A percentile compares a stretch with the other conserved stretches of the same genome.
phyloP scores from a whole-genome alignment of 2,329 filamentous ascomycete genomes.

The Diaporthe sp. region DNA sequence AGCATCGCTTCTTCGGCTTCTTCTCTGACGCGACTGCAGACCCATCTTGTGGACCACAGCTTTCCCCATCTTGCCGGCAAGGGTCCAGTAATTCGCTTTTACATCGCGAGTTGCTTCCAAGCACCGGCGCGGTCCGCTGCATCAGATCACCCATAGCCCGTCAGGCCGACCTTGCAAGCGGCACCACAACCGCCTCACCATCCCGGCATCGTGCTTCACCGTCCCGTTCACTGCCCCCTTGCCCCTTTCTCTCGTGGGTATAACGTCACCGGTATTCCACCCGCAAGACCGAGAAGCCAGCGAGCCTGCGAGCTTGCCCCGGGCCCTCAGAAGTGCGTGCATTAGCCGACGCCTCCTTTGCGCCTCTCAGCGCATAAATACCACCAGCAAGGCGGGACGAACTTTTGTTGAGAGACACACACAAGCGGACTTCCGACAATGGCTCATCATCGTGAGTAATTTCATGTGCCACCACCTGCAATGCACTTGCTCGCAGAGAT shows the following conservation, averaged over 20 bases:
- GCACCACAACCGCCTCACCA: background rate
- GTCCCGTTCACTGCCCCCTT: background rate
- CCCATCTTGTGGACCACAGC: conserved; percentile 21
- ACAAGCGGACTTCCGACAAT: conserved; percentile 22
- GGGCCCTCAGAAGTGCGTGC: background rate
- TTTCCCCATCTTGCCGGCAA: conserved; percentile 13
- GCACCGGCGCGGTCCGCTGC: conserved; percentile 8
- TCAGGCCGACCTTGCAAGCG: conserved; percentile 1
- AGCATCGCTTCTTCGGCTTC: conserved; percentile 25
- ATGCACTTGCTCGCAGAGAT: background rate
- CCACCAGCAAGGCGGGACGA: background rate
- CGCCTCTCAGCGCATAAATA: conserved; percentile 18
- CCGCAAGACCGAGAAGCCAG: conserved; percentile 18
- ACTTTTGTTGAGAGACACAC: background rate
- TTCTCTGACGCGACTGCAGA: conserved; percentile 23
- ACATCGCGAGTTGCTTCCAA: conserved; percentile 14
- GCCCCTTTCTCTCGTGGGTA: background rate
- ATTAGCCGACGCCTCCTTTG: conserved; percentile 11
- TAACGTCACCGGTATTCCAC: background rate
- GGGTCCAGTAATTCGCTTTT: conserved; percentile 12
- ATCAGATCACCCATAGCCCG: background rate
- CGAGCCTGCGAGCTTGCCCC: conserved; percentile 16
- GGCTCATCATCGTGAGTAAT: conserved; percentile 32
- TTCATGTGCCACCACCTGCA: background rate
- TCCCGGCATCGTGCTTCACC: conserved; percentile 7